These are phyloP conservation scores for Przewalskia tangutica DNA, from an alignment of 257 asterid species.

Conservation along the genomic window DNA sequence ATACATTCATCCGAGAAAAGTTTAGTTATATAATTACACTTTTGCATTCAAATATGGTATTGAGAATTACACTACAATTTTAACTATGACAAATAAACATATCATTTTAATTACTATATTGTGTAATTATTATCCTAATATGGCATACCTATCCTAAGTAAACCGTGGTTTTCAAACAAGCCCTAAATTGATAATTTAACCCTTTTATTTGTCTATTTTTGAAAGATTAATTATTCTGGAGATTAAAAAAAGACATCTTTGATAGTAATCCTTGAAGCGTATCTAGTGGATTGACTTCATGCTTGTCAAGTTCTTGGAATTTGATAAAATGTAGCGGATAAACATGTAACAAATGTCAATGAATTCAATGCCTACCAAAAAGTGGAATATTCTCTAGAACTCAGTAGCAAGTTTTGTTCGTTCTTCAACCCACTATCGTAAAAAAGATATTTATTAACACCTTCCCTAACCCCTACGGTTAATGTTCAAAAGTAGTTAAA, in stretches of 20 bases:
- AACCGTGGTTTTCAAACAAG: too few species aligned
- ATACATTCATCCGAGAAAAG: too few species aligned
- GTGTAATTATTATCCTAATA: too few species aligned
- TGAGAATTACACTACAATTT: too few species aligned
- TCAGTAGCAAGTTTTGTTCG: not conserved
- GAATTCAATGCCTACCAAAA: not conserved
- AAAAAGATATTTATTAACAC: not conserved
- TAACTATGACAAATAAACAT: too few species aligned
- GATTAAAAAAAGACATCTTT: not conserved
- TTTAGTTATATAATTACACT: too few species aligned
- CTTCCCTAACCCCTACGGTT: conserved; percentile 18
- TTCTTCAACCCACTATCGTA: not conserved
- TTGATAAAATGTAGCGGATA: not conserved
- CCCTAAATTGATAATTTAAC: not conserved
- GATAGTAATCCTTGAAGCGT: not conserved
- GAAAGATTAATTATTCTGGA: not conserved
- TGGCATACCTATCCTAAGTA: too few species aligned
- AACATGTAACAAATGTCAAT: not conserved
- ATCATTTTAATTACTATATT: too few species aligned
- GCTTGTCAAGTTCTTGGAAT: not conserved
- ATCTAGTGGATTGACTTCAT: not conserved
- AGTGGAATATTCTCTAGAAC: not conserved
- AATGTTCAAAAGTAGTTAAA: conserved; percentile 14
- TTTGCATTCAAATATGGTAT: too few species aligned
- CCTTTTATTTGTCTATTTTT: not conserved